Evolutionary conservation across 2,329 filamentous ascomycete genomes (phyloP), one percentile per base, ranked within the genome.

Genomic region (Colletotrichum agaves): DNA sequence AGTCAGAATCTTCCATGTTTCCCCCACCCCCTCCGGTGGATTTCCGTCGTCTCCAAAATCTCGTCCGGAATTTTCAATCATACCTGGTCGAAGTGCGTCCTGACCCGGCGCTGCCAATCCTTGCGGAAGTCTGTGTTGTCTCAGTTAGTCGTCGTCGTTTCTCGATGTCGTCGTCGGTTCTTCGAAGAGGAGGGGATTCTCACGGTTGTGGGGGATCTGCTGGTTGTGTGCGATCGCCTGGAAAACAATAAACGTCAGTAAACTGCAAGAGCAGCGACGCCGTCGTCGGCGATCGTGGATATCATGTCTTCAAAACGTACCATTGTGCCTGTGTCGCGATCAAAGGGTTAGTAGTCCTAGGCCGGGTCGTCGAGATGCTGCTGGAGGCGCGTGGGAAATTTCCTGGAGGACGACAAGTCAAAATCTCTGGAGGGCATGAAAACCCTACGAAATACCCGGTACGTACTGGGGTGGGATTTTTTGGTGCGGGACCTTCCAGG

Each of bases 51-150:
- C 75, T 71, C 74, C 70, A n/a, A 13, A 4, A 39, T 59, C 37
- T 43, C 13, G 17, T 12, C 46, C 15, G 53, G 47, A n/a, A 7
- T 27, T 27, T 47, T 52, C 27, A 46, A 13, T 73, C 81, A 86
- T 95, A 97, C 95, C 94, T 98, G 96, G 89, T 99, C 94, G 88
- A 99, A 99, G 90, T 99, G 96, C 85, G 93, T 93, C 87, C 94
- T 93, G 82, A 99, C 96, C 87, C 94, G 93, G 87, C 94, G 93
- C 87, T 98, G 94, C 96, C 96, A 99, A 90, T 99, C 94, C 93
- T 97, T 98, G 87, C 93, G 94, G 93, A 97, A 97, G 84, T 98
- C 93, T 96, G 80, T 72, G 5, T 74, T 63, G 63, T 58, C 71
- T 72, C 69, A 71, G 77, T 83, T 77, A 84, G 84, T 81, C 76